Evolutionary conservation across 1,139 yeast species (phyloP).

Genomic region (Candida tunisiensis): DNA sequence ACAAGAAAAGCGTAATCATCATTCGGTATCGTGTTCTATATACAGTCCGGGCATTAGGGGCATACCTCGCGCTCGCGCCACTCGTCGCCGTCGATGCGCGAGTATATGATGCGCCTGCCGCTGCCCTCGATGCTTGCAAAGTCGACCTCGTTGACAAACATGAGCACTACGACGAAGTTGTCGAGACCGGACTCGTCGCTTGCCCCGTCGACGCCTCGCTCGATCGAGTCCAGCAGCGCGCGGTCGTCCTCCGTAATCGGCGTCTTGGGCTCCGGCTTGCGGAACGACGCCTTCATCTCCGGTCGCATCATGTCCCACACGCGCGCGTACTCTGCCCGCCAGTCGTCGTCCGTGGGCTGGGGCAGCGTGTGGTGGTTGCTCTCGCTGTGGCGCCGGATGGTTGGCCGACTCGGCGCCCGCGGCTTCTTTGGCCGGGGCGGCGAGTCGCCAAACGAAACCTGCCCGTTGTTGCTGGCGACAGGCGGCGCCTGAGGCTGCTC

Average conservation of each 20-base stretch:
- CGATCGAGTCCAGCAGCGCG: slow-evolving; percentile 47
- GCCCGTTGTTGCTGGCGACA: slow-evolving; percentile 1
- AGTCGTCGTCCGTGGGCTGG: slow-evolving; percentile 45
- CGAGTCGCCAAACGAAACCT: slow-evolving; percentile 4
- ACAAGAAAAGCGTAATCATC: too few relatives aligned
- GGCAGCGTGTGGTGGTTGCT: slow-evolving; percentile 4
- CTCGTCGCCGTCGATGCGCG: slow-evolving; percentile 23
- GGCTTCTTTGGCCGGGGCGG: slow-evolving; percentile 2
- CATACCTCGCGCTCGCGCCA: slow-evolving; percentile 72
- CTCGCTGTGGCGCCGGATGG: slow-evolving; percentile 1
- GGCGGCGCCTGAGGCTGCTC: slow-evolving; percentile 1
- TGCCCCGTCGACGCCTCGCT: slow-evolving; percentile 74
- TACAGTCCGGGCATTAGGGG: slow-evolving; percentile 23
- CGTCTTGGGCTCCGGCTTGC: slow-evolving; percentile 57
- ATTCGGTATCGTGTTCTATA: too few relatives aligned
- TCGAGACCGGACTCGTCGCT: slow-evolving; percentile 51
- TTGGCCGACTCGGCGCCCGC: neutral
- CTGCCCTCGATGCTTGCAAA: slow-evolving; percentile 30
- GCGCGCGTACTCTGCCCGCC: slow-evolving; percentile 43
- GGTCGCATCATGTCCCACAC: slow-evolving; percentile 49
- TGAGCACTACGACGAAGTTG: slow-evolving; percentile 51
- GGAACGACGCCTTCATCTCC: slow-evolving; percentile 42
- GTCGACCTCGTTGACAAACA: slow-evolving; percentile 64
- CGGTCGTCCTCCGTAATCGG: slow-evolving; percentile 38
- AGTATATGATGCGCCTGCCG: slow-evolving; percentile 25